Evolutionary conservation across 768 basidiomycete genomes (phyloP).

Genomic region (Dioszegia aurantiaca): DNA sequence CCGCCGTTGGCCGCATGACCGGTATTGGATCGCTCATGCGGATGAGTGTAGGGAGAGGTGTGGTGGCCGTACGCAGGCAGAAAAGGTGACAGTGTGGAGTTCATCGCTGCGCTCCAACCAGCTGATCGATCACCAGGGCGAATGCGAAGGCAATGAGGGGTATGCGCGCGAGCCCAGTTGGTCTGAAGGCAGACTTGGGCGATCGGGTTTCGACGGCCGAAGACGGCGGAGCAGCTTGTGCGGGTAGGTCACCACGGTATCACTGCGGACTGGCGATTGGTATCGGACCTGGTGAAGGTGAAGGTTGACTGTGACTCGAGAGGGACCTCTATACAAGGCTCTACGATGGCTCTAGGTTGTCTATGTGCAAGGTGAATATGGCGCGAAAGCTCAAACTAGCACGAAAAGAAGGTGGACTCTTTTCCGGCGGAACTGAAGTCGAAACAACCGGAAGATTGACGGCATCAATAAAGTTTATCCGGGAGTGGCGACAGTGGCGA

Average conservation of each 20-base stretch:
- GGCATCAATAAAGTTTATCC: conserved; percentile 1
- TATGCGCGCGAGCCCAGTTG: too few relatives aligned
- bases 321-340: too few relatives aligned
- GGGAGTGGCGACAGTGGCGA: not conserved
- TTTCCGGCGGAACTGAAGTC: too few relatives aligned
- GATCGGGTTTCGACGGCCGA: not conserved
- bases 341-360: too few relatives aligned
- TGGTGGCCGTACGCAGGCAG: not conserved
- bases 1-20: not conserved
- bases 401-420: not conserved
- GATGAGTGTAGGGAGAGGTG: not conserved
- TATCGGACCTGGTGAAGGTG: too few relatives aligned
- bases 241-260: too few relatives aligned
- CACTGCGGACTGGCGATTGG: too few relatives aligned
- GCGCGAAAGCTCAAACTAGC: not conserved
- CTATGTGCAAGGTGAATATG: not conserved
- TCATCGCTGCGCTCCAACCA: not conserved
- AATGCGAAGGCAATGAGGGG: too few relatives aligned
- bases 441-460: not conserved
- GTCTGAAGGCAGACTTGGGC: too few relatives aligned
- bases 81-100: not conserved
- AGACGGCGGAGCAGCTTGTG: not conserved
- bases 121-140: not conserved
- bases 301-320: too few relatives aligned
- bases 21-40: not conserved